Evolutionary conservation across 331 rosid species (phyloP).

Genomic region (Spiraea crenata): DNA sequence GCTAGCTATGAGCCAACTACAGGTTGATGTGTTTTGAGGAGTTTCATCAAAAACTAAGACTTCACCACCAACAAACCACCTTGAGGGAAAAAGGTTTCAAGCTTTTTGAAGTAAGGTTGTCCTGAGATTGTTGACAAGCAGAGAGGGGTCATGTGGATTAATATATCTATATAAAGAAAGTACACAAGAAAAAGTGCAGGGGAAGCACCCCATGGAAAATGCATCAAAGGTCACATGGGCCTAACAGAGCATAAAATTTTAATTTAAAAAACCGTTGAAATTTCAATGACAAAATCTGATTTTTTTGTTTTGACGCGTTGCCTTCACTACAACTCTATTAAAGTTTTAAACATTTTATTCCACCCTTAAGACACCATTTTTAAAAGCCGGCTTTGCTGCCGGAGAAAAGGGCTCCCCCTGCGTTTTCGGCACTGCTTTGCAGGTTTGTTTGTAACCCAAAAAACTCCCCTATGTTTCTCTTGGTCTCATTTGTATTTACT

Average conservation of each 20-base stretch:
- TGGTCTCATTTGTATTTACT: not conserved
- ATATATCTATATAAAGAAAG: slow-evolving; percentile 24
- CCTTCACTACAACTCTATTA: slow-evolving; percentile 29
- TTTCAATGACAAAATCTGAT: slow-evolving; percentile 11
- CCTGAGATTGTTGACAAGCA: slow-evolving; percentile 12
- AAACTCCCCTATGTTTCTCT: not conserved
- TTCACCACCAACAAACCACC: not conserved
- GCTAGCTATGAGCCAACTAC: not conserved
- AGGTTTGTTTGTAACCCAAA: not conserved
- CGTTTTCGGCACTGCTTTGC: slow-evolving; percentile 56
- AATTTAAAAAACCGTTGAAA: not conserved
- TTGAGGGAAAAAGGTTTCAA: not conserved
- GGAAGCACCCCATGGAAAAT: slow-evolving; percentile 46
- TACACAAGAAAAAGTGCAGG: slow-evolving; percentile 19
- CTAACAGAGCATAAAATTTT: slow-evolving; percentile 11
- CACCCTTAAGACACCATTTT: slow-evolving; percentile 37
- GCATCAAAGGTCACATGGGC: slow-evolving; percentile 73
- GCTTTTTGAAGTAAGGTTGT: slow-evolving; percentile 6
- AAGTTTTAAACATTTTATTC: slow-evolving; percentile 18
- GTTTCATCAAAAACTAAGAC: not conserved
- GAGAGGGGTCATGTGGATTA: slow-evolving; percentile 14
- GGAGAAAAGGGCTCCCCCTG: slow-evolving; percentile 43
- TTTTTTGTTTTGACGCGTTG: slow-evolving; percentile 34
- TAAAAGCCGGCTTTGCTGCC: slow-evolving; percentile 60
- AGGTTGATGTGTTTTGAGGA: not conserved